These are phyloP conservation scores for Fusarium anguioides DNA, from an alignment of 2,329 filamentous ascomycete species.

Conservation along the genomic window DNA sequence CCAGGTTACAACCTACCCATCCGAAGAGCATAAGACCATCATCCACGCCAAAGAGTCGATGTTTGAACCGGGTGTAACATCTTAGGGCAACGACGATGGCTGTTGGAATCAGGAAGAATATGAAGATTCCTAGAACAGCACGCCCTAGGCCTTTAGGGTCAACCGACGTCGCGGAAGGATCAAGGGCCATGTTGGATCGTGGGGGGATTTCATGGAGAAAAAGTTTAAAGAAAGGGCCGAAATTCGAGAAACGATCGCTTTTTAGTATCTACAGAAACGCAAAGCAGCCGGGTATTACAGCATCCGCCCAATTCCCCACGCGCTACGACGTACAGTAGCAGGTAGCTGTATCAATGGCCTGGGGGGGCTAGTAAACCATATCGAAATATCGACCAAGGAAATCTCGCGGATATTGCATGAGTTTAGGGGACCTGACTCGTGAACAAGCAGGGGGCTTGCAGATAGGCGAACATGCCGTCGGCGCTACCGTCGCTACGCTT, in stretches of 20 bases:
- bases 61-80: not conserved
- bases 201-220: not conserved
- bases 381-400: not conserved
- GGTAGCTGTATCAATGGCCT: not conserved
- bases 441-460: not conserved
- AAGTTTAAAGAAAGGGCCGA: not conserved
- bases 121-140: not conserved
- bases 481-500: not conserved
- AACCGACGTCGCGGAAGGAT: conserved; percentile 8
- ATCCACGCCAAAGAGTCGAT: conserved; percentile 22
- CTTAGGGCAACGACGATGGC: conserved; percentile 5
- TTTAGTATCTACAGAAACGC: not conserved
- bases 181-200: conserved; percentile 6
- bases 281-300: not conserved
- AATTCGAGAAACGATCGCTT: not conserved
- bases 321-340: too few relatives aligned
- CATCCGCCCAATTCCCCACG: not conserved
- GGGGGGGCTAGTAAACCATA: not conserved
- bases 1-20: conserved; percentile 11
- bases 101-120: conserved; percentile 9
- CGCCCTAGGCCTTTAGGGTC: conserved; percentile 16
- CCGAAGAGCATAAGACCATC: conserved; percentile 32
- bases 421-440: not conserved
- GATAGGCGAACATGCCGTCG: not conserved
- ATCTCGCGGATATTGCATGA: not conserved